Conservation (phyloP, 176 grass and related monocot genomes). For the Phragmites australis region DNA sequence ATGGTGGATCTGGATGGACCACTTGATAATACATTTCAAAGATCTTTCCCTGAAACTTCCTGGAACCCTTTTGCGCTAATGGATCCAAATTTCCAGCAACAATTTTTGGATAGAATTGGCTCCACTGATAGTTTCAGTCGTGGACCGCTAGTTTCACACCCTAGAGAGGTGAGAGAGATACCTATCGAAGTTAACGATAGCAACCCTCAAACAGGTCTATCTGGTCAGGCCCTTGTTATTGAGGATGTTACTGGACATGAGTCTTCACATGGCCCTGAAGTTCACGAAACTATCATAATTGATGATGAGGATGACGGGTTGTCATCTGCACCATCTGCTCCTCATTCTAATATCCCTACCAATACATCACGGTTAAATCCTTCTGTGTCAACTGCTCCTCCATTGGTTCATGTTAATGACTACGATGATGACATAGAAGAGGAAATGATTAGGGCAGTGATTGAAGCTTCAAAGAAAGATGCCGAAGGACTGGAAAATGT, state of each 20-base stretch:
- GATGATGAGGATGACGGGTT: constrained; percentile 60
- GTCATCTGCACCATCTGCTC: constrained; percentile 46
- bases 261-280: constrained; percentile 52
- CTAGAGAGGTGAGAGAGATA: constrained; percentile 64
- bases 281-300: constrained; percentile 58
- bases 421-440: constrained; percentile 98
- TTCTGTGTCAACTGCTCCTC: constrained; percentile 58
- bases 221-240: constrained; percentile 53
- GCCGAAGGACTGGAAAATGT: constrained; percentile 60
- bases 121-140: constrained; percentile 37
- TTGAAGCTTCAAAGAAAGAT: constrained; percentile 92
- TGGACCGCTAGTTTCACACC: constrained; percentile 59
- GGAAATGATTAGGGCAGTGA: constrained; percentile 88
- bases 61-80: constrained; percentile 66
- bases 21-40: constrained; percentile 51
- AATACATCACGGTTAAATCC: constrained; percentile 5
- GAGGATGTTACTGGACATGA: constrained; percentile 64
- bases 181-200: constrained; percentile 68
- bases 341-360: constrained; percentile 30
- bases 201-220: constrained; percentile 46
- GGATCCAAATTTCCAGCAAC: constrained; percentile 52
- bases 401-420: constrained; percentile 60
- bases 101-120: constrained; percentile 41
- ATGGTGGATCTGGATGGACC: constrained; percentile 70
- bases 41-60: constrained; percentile 40